A percentile compares a stretch with the other conserved stretches of the same genome.
Conservation (phyloP, 2,329 filamentous ascomycete species). For the Aspergillus sp. region DNA sequence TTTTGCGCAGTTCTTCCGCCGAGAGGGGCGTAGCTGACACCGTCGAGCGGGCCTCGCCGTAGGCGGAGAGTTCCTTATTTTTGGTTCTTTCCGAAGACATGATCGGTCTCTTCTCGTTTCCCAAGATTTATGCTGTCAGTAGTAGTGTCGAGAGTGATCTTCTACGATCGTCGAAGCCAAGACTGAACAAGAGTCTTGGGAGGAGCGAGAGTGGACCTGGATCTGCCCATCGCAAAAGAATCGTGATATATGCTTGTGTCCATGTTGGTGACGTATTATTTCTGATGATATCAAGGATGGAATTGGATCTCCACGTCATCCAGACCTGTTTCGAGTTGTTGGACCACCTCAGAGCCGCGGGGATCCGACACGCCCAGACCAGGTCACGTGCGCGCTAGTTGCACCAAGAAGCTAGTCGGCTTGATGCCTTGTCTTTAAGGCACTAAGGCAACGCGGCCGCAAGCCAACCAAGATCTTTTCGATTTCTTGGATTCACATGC, state of each 20-base stretch:
- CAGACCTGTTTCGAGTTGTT: background rate
- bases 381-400: background rate
- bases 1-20: conserved; percentile 68
- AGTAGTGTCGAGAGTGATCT: background rate
- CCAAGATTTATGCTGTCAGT: background rate
- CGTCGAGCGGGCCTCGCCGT: conserved; percentile 68
- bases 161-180: background rate
- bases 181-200: background rate
- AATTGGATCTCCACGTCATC: background rate
- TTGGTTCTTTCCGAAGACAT: background rate
- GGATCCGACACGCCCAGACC: background rate
- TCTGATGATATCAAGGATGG: background rate
- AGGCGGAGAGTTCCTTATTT: conserved; percentile 63
- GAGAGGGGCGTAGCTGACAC: conserved; percentile 65
- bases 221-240: background rate
- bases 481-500: no score
- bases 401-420: no score
- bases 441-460: no score
- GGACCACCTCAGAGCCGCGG: background rate
- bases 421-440: no score
- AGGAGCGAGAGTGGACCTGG: background rate
- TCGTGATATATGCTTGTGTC: background rate
- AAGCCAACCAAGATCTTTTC: no score
- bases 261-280: background rate
- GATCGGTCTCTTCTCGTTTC: background rate